These are phyloP conservation scores for Cyclotella atomus DNA, from an alignment of 108 stramenopile genomes.

Conservation along the genomic window DNA sequence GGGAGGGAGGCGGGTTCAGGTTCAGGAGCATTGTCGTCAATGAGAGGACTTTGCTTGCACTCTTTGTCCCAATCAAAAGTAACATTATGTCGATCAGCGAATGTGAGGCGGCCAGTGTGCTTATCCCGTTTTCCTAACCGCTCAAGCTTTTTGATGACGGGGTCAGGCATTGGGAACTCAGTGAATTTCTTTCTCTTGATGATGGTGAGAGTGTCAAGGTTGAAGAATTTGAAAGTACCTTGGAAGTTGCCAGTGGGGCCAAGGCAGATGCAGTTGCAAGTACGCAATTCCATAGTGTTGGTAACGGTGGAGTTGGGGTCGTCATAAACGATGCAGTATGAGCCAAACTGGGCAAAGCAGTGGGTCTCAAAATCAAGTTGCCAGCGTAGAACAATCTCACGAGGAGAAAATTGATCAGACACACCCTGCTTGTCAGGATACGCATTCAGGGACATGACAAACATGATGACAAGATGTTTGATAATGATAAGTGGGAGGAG, in stretches of 20 bases:
- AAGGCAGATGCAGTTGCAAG: not conserved
- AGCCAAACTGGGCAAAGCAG: conserved; percentile 10
- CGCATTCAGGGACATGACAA: conserved; percentile 25
- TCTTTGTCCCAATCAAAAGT: conserved; percentile 6
- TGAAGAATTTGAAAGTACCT: not conserved
- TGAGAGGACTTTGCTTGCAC: not conserved
- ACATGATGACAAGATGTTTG: conserved; percentile 6
- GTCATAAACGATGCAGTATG: conserved; percentile 12
- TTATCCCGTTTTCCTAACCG: not conserved
- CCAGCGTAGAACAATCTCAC: conserved; percentile 8
- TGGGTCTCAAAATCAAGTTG: conserved; percentile 13
- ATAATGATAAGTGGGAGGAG: conserved; percentile 1
- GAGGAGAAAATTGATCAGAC: conserved; percentile 16
- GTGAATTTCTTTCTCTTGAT: not conserved
- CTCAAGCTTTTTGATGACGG: not conserved
- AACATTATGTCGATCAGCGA: not conserved
- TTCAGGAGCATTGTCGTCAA: conserved; percentile 4
- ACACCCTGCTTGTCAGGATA: conserved; percentile 8
- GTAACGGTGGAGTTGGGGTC: conserved; percentile 10
- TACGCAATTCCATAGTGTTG: conserved; percentile 2
- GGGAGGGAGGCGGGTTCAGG: not conserved
- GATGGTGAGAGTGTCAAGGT: not conserved
- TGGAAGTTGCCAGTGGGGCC: conserved; percentile 5
- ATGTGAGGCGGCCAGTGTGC: not conserved
- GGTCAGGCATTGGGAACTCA: conserved; percentile 21